These are phyloP conservation scores for Alternaria alternata DNA, from an alignment of 2,329 filamentous ascomycete species.

Conservation along the genomic window DNA sequence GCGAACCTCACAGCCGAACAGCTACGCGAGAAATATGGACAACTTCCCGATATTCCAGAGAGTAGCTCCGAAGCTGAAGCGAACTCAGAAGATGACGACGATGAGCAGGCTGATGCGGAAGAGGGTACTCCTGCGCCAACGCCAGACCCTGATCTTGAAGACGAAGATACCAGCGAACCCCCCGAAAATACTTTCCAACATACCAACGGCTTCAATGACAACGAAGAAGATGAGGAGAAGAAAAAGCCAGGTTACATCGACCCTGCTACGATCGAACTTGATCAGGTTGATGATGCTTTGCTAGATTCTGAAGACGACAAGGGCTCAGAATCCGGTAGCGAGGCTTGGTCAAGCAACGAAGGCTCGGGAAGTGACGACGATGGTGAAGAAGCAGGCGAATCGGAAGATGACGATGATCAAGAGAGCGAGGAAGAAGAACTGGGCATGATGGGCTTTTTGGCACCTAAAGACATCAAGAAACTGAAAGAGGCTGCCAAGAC, in stretches of 20 bases:
- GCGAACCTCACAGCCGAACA: conserved; percentile 75
- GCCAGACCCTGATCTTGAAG: conserved; percentile 42
- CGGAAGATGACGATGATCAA: conserved; percentile 36
- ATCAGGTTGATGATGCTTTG: conserved; percentile 52
- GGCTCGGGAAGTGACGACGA: conserved; percentile 36
- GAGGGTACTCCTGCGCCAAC: conserved; percentile 38
- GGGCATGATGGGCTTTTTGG: conserved; percentile 48
- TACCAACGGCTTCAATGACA: conserved; percentile 36
- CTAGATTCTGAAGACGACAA: conserved; percentile 48
- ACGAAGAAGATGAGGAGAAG: conserved; percentile 23
- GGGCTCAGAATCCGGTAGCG: conserved; percentile 44
- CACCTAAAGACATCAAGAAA: conserved; percentile 45
- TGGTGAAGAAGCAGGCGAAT: conserved; percentile 27
- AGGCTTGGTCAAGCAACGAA: conserved; percentile 50
- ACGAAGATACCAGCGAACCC: conserved; percentile 25
- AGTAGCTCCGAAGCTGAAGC: conserved; percentile 36
- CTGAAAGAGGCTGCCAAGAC: conserved; percentile 45
- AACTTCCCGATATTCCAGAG: conserved; percentile 62
- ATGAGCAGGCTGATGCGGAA: conserved; percentile 36
- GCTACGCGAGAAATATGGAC: conserved; percentile 72
- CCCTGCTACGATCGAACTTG: conserved; percentile 49
- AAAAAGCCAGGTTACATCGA: conserved; percentile 39
- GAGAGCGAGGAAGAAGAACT: conserved; percentile 45
- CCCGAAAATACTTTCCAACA: conserved; percentile 19
- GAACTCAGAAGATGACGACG: conserved; percentile 46